phyloP scores from a whole-genome alignment of 768 basidiomycete species.

The Mycena rosella region DNA sequence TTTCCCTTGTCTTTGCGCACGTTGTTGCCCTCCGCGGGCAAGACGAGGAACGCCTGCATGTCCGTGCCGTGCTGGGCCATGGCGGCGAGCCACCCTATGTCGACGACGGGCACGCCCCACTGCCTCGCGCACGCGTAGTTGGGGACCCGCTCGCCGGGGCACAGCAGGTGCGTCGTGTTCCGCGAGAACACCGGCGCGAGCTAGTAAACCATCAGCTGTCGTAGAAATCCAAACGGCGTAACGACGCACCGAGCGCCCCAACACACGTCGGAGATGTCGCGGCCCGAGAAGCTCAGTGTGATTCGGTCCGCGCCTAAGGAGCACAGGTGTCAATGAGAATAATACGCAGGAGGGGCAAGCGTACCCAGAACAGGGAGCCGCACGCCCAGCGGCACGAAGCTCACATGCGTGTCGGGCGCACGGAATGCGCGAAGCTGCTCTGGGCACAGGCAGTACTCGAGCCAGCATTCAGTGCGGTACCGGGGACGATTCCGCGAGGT shows the following conservation, averaged over 20 bases:
- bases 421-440: constrained; percentile 80
- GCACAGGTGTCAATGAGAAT: not conserved
- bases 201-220: not conserved
- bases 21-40: not conserved
- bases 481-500: constrained; percentile 65
- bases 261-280: constrained; percentile 77
- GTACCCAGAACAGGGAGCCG: constrained; percentile 70
- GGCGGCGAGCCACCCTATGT: not conserved
- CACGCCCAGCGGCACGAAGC: constrained; percentile 75
- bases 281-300: constrained; percentile 78
- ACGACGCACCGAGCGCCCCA: constrained; percentile 69
- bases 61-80: not conserved
- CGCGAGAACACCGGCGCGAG: constrained; percentile 61
- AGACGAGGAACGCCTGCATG: not conserved
- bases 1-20: constrained; percentile 36
- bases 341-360: constrained; percentile 19
- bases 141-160: constrained; percentile 74
- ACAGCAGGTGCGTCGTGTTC: constrained; percentile 84
- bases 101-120: constrained; percentile 78
- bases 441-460: constrained; percentile 86
- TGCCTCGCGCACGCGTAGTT: constrained; percentile 85
- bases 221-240: not conserved
- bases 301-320: constrained; percentile 68
- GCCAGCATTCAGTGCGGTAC: constrained; percentile 94
- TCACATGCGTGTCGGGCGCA: constrained; percentile 75